Evolutionary conservation across 2,329 filamentous ascomycete genomes (phyloP), one percentile per base, ranked within the genome.

Genomic region (Pyrenophora teres): DNA sequence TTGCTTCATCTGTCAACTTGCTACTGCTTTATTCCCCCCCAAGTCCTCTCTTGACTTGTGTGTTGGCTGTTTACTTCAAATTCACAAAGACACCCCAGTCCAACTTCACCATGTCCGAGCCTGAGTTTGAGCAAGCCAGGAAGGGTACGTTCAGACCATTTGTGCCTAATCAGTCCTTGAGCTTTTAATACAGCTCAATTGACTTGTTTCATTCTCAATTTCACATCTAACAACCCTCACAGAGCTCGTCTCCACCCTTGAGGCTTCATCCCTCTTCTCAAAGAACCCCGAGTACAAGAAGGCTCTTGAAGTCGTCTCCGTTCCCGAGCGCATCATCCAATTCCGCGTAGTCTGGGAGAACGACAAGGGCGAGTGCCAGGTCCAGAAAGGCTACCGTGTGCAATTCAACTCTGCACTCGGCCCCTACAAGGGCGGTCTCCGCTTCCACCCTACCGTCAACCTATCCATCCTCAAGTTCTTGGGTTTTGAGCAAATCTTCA

Each of bases 401-500:
- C 94, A 97, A 80, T 97, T 96, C 87, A 99, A 97, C 87, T 95
- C 90, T 40, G 92, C 93, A 39, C 87, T 97, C 18, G 94, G 94
- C 51, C 94, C 94, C 46, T 97, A 96, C 88, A 97, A 97, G 85
- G 94, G 94, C 63, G 94, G 94, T 74, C 87, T 97, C 65, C 85
- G 94, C 67, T 91, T 99, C 78, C 94, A 99, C 78, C 94, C 93
- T 57, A 87, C 87, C 9, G 90, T 94, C 77, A 94, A 87, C 74
- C 80, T 87, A 46, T 84, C 80, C 50, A 81, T 85, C 71, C 85
- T 99, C 70, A 99, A 99, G 83, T 97, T 97, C 81, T 84, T 99
- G 73, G 94, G 93, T 63, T 97, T 97, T 71, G 94, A 99, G 86
- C 94, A 97, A 81, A 95, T 93, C 80, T 97, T 97, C 85, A 97